Base-by-base conservation (phyloP, 768 basidiomycete genomes). In the Saitozyma podzolica region DNA sequence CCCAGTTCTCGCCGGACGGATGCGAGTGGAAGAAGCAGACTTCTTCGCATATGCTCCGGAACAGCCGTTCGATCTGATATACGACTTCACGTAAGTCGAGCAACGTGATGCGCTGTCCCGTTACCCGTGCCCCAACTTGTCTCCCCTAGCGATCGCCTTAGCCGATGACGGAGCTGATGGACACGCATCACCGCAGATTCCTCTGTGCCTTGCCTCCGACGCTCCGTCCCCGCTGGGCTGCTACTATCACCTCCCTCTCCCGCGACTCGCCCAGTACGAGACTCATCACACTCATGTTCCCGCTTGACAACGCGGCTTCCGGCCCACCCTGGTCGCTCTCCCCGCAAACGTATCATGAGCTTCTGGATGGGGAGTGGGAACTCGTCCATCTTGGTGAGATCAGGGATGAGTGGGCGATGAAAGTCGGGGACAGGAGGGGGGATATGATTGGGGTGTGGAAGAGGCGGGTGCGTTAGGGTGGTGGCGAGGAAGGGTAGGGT, bases 281-380 rank as follows among this genome's bases (percentile, higher is more conserved):
- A 1, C 63, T 78, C 14, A 74, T 78, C 64, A 78, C 76, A 8
- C 61, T 78, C 39, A 73, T 72, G 73, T 75, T 65, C 65, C 76
- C 76, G 4, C 64, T 78, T 2, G 58, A 67, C 58, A 61, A 55
- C 13, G 41, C 56, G 5, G 61, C 62, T 1, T 42, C 29, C 5
- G 63, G 54, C 37, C 76, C 76, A 4, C 76, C 76, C 9, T 78
- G 48, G 48, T 56, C 67, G 2, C 56, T 78, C 8, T 62, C 62
- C 13, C 57, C 61, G 20, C 67, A 68, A 11, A 39, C 64, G 8
- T 78, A 78, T 51, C 66, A 74, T 40, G 65, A 75, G 49, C 62
- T 78, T 6, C 61, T 78, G 17, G 74, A 66, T 50, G 58, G 61
- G 9, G 17, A 67, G 1, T 78, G 76, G 76, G 64, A 70, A 29